These are phyloP conservation scores for Podaxis sp. DNA, from an alignment of 768 basidiomycete genomes.

Conservation along the genomic window DNA sequence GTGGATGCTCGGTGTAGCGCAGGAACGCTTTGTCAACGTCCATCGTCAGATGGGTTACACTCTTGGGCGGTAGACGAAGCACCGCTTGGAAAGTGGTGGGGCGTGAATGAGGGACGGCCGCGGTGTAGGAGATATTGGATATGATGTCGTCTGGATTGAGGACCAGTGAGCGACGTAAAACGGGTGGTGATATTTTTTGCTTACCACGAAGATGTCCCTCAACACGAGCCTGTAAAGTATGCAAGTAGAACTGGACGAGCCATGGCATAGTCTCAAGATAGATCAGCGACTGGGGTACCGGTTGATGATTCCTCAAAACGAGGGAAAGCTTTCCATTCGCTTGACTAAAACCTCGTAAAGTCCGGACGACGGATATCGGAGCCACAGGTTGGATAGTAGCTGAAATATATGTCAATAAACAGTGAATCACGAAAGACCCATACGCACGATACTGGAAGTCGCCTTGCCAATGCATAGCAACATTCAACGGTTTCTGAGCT, in stretches of 20 bases:
- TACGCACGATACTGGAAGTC: slow-evolving; percentile 65
- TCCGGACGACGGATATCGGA: slow-evolving; percentile 65
- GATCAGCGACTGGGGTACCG: slow-evolving; percentile 43
- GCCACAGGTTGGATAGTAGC: slow-evolving; percentile 33
- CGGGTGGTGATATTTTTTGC: not conserved
- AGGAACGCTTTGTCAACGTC: slow-evolving; percentile 84
- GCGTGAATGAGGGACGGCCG: slow-evolving; percentile 64
- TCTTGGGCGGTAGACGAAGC: slow-evolving; percentile 67
- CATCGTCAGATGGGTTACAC: slow-evolving; percentile 64
- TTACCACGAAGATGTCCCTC: slow-evolving; percentile 34
- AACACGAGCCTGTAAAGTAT: slow-evolving; percentile 62
- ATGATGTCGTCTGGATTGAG: slow-evolving; percentile 56
- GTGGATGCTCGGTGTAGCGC: slow-evolving; percentile 93
- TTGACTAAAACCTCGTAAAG: slow-evolving; percentile 73
- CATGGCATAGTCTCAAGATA: slow-evolving; percentile 95
- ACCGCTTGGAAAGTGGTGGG: slow-evolving; percentile 78
- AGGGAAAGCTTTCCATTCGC: slow-evolving; percentile 73
- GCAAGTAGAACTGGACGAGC: slow-evolving; percentile 85
- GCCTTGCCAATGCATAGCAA: slow-evolving; percentile 56
- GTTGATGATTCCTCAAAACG: slow-evolving; percentile 59
- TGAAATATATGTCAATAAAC: not conserved
- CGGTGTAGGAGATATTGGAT: slow-evolving; percentile 62
- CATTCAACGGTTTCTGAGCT: slow-evolving; percentile 51
- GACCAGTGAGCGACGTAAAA: not conserved
- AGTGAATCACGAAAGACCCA: not conserved